Percentiles rank a stretch among this genome's conserved stretches.
Conservation (phyloP, 768 basidiomycete species). For the Leccinum imitatum region DNA sequence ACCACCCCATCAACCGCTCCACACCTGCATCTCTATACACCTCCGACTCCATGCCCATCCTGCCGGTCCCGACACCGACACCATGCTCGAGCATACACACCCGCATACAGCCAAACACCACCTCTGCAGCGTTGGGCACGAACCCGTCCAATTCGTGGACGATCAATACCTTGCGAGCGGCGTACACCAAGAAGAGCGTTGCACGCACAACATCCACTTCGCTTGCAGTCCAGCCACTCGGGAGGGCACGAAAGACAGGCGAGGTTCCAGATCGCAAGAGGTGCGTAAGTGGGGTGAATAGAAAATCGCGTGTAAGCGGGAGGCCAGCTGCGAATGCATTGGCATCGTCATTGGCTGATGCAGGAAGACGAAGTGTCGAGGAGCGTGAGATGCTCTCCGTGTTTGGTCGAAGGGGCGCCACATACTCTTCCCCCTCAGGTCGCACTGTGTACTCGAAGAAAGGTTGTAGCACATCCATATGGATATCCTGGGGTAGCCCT, state of each 20-base stretch:
- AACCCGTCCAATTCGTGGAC: conserved; percentile 42
- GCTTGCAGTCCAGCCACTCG: conserved; percentile 70
- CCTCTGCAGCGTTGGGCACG: conserved; percentile 21
- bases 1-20: conserved; percentile 51
- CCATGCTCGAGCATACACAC: conserved; percentile 96
- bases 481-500: conserved; percentile 33
- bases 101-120: conserved; percentile 83
- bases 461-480: conserved; percentile 37
- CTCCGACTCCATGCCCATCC: conserved; percentile 40
- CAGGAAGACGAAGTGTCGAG: conserved; percentile 51
- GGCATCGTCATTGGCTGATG: background rate
- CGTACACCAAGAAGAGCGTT: conserved; percentile 59
- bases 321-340: conserved; percentile 33
- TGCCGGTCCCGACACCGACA: conserved; percentile 23
- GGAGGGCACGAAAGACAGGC: conserved; percentile 65
- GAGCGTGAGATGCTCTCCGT: conserved; percentile 54
- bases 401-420: conserved; percentile 52
- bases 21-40: conserved; percentile 81
- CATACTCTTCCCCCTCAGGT: conserved; percentile 38
- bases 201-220: conserved; percentile 77
- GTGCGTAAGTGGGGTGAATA: conserved; percentile 67
- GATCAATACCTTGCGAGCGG: conserved; percentile 46
- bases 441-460: conserved; percentile 54
- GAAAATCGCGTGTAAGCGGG: conserved; percentile 63
- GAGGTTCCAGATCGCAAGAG: conserved; percentile 78